Evolutionary conservation across 2,329 filamentous ascomycete genomes (phyloP).

Genomic region (Venturia oleaginea): DNA sequence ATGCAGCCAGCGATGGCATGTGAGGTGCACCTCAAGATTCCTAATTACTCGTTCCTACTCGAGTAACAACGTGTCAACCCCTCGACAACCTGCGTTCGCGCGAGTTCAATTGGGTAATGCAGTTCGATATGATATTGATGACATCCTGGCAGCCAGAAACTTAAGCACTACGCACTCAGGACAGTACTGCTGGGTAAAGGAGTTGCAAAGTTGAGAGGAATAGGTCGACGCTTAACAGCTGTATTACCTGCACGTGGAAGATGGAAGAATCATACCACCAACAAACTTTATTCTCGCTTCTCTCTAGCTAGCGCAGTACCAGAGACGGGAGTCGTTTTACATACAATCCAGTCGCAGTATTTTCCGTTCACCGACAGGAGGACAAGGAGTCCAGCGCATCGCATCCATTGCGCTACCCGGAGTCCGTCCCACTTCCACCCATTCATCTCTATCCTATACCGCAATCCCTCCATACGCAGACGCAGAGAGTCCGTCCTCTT

Average conservation of each 20-base stretch:
- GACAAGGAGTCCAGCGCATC: neutral
- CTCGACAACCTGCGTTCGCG: too few relatives aligned
- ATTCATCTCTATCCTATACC: neutral
- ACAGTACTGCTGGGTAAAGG: too few relatives aligned
- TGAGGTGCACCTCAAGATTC: too few relatives aligned
- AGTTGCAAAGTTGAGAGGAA: too few relatives aligned
- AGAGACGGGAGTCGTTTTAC: neutral
- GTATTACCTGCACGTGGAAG: neutral
- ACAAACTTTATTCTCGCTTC: neutral
- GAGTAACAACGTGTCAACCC: neutral
- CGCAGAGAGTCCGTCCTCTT: neutral
- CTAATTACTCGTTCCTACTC: too few relatives aligned
- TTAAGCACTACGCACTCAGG: too few relatives aligned
- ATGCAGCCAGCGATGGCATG: neutral
- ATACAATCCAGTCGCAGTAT: constrained; percentile 1
- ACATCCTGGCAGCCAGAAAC: too few relatives aligned
- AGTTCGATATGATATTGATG: too few relatives aligned
- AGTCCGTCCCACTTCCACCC: neutral
- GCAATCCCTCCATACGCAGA: neutral
- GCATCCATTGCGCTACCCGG: neutral
- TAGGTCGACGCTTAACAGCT: too few relatives aligned
- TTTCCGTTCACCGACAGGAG: neutral
- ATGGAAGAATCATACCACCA: neutral
- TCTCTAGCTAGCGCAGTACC: neutral
- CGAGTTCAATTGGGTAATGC: too few relatives aligned